Base-by-base conservation (phyloP, 179 eudicot species). In the Pouteria campechiana region DNA sequence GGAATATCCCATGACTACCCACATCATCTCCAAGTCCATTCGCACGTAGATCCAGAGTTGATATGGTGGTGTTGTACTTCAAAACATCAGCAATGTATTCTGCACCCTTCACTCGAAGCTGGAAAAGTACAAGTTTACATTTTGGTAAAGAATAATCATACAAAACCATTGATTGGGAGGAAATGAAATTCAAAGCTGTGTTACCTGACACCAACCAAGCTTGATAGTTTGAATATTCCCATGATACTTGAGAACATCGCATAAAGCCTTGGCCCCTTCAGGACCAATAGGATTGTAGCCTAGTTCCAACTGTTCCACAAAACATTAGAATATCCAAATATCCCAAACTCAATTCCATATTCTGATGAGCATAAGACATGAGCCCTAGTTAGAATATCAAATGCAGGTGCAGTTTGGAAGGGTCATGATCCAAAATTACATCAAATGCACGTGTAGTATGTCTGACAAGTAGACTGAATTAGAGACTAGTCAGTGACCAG, bases 141-240 rank as follows among this genome's bases (percentile, higher is more conserved):
- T 29, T n/a, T 6, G 54, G 7, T 13, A 3, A 18, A 0, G 22
- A 14, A 32, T 19, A 17, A 32, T 31, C 29, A 21, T 11, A 27
- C 29, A 39, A 15, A 41, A 36, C 20, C 49, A 17, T 23, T 22
- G 31, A 13, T 8, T 19, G 15, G 32, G 27, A 41, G 37, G 28
- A 18, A 32, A 28, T 18, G 30, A 21, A 20, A 46, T 36, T 20
- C 36, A 13, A 44, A 10, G 37, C 9, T 24, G 17, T 17, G 32
- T 61, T 68, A 90, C 98, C 94, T 86, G 79, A 63, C 98, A 90
- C 98, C 98, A 90, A 49, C 98, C 94, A 17, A 90, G 84, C 68
- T 74, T 79, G 20, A 90, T 84, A 9, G 57, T 76, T 37, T 86
- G 66, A 40, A 90, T 48, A 32, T 75, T 90, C 42, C 98, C 98